Conservation (phyloP, 2,329 filamentous ascomycete species). For the Westerdykella ornata region DNA sequence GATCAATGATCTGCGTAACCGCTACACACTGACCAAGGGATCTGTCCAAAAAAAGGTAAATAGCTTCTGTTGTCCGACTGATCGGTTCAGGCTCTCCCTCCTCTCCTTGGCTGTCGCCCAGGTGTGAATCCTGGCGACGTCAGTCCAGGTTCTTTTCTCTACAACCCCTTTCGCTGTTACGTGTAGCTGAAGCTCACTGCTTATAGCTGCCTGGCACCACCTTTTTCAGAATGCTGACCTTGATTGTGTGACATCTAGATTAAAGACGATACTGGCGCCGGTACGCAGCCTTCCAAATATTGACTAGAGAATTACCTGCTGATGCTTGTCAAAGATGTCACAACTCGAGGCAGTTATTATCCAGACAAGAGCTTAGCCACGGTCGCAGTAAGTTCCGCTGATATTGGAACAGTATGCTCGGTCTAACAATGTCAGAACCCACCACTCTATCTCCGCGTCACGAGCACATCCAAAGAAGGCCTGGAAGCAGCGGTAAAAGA, state of each 20-base stretch:
- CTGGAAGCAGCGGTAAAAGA: slow-evolving; percentile 79
- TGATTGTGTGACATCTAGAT: slow-evolving; percentile 87
- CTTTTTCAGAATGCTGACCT: slow-evolving; percentile 91
- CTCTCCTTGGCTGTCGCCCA: slow-evolving; percentile 15
- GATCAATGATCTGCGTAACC: slow-evolving; percentile 94
- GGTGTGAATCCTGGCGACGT: slow-evolving; percentile 16
- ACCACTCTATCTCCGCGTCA: slow-evolving; percentile 90
- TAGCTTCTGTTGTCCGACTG: slow-evolving; percentile 64
- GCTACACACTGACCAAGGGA: slow-evolving; percentile 94
- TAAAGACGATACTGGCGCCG: slow-evolving; percentile 98
- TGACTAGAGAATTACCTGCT: slow-evolving; percentile 51
- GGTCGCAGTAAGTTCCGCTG: slow-evolving; percentile 56
- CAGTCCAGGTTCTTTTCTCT: slow-evolving; percentile 24
- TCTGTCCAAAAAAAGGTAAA: slow-evolving; percentile 99
- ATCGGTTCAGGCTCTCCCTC: slow-evolving; percentile 49
- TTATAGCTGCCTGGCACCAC: slow-evolving; percentile 43
- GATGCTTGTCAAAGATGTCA: slow-evolving; percentile 82
- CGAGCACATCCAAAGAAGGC: slow-evolving; percentile 85
- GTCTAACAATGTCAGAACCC: slow-evolving; percentile 58
- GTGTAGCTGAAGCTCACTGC: slow-evolving; percentile 44
- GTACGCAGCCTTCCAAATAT: slow-evolving; percentile 73
- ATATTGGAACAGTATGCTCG: not conserved
- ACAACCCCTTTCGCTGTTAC: slow-evolving; percentile 28
- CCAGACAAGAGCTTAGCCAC: slow-evolving; percentile 98
- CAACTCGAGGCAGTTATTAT: slow-evolving; percentile 91